Evolutionary conservation across 2,329 filamentous ascomycete species (phyloP).

Genomic region (Trichoderma koningiopsis): DNA sequence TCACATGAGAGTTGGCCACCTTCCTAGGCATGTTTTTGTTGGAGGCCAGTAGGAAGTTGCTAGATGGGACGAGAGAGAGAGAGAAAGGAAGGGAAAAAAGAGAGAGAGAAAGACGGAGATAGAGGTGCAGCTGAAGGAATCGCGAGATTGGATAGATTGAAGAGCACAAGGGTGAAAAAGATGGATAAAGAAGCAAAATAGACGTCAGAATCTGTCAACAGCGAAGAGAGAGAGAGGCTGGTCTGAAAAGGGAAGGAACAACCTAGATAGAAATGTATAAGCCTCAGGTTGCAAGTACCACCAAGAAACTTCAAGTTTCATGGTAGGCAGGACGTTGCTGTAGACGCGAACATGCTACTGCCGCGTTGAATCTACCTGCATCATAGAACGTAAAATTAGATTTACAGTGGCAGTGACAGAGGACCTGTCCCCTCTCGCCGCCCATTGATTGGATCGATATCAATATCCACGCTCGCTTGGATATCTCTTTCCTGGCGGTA

Average conservation of each 20-base stretch:
- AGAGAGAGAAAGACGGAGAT: no score
- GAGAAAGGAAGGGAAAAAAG: neutral
- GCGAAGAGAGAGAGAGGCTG: neutral
- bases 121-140: neutral
- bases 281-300: neutral
- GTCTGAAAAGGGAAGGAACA: neutral
- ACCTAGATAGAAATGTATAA: neutral
- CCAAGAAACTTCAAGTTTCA: neutral
- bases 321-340: neutral
- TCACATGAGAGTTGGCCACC: neutral
- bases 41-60: neutral
- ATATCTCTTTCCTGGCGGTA: neutral
- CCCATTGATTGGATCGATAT: neutral
- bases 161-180: neutral
- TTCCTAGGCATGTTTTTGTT: neutral
- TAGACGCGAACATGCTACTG: no score
- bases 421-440: neutral
- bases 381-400: neutral
- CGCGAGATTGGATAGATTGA: no score
- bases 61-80: neutral
- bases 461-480: neutral
- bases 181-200: neutral
- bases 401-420: neutral
- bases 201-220: neutral
- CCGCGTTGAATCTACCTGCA: no score